Conservation (phyloP, 345 rosid genomes). For the Eutrema yunnanense region DNA sequence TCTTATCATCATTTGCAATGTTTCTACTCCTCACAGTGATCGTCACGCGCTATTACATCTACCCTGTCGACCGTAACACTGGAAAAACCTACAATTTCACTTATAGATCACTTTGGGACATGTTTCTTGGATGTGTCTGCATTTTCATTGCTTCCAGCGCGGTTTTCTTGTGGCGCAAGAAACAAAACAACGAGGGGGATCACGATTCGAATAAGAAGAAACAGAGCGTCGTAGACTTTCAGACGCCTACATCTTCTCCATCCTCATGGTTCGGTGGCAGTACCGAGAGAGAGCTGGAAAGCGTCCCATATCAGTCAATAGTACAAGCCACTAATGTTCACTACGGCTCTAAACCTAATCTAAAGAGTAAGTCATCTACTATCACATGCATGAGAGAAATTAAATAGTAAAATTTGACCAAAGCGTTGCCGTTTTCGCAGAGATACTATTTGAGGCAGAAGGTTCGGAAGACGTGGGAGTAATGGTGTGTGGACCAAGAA, state of each 20-base stretch:
- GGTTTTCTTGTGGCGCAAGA: not conserved
- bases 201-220: not conserved
- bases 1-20: not conserved
- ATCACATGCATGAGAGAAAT: not conserved
- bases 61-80: not conserved
- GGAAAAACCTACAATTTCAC: not conserved
- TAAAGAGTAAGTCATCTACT: conserved; percentile 40
- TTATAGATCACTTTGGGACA: not conserved
- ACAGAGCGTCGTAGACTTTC: not conserved
- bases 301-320: conserved; percentile 32
- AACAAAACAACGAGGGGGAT: not conserved
- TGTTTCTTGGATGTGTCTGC: not conserved
- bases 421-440: conserved; percentile 24
- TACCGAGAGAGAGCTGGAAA: conserved; percentile 43
- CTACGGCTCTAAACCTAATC: conserved; percentile 53
- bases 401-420: not conserved
- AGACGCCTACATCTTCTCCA: conserved; percentile 14
- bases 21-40: not conserved
- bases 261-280: conserved; percentile 12
- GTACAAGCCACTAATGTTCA: conserved; percentile 36
- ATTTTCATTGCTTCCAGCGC: not conserved
- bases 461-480: conserved; percentile 46
- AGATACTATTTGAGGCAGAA: conserved; percentile 35
- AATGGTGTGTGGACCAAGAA: conserved; percentile 49
- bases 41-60: not conserved